Conservation (phyloP, 2,329 filamentous ascomycete genomes). For the Curvularia lunata region DNA sequence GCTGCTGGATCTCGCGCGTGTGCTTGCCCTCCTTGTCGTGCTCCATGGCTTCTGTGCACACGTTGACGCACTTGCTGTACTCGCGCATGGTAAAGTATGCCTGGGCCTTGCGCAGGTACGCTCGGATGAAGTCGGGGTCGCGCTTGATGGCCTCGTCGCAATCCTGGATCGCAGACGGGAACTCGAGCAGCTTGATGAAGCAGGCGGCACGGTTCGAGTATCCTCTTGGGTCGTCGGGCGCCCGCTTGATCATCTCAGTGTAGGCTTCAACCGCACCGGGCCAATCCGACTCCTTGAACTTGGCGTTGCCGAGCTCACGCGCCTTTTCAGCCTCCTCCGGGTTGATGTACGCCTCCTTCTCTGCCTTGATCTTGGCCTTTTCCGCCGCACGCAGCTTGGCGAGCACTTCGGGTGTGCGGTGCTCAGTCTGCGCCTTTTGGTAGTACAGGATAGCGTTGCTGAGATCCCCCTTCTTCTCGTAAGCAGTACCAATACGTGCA, state of each 20-base stretch:
- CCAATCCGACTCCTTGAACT: conserved; percentile 97
- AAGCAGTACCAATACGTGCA: conserved; percentile 88
- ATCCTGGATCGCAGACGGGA: conserved; percentile 91
- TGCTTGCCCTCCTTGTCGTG: conserved; percentile 83
- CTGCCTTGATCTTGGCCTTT: conserved; percentile 78
- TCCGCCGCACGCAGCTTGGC: conserved; percentile 90
- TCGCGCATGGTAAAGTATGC: conserved; percentile 97
- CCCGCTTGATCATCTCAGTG: conserved; percentile 94
- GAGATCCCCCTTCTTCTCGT: conserved; percentile 87
- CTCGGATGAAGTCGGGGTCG: conserved; percentile 90
- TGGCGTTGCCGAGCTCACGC: conserved; percentile 90
- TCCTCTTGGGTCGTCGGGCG: conserved; percentile 88
- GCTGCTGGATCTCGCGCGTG: conserved; percentile 87
- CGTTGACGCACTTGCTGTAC: conserved; percentile 93
- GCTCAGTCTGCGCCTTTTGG: conserved; percentile 92
- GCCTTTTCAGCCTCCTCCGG: conserved; percentile 93
- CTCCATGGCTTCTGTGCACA: conserved; percentile 78
- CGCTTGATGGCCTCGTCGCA: conserved; percentile 90
- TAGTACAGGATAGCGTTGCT: conserved; percentile 84
- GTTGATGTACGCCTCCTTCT: conserved; percentile 82
- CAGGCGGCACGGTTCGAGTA: conserved; percentile 98
- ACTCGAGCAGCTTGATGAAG: conserved; percentile 94
- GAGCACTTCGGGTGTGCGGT: conserved; percentile 92
- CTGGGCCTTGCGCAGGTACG: conserved; percentile 95
- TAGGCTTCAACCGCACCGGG: conserved; percentile 94